Conservation (phyloP, 305 asterid species). For the Solanum hybrid region DNA sequence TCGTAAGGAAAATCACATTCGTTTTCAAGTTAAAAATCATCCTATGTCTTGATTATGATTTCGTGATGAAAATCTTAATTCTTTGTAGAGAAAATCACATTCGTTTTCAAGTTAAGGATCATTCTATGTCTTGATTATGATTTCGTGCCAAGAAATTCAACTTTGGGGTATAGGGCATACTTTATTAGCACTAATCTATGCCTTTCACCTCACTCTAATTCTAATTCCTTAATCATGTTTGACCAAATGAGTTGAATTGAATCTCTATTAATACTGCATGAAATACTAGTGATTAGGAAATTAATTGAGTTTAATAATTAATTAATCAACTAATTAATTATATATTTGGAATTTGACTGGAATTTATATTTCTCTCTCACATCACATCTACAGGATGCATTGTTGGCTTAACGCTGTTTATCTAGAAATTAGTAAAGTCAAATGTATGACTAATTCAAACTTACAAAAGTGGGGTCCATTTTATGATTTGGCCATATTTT, state of each 20-base stretch:
- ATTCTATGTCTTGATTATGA: too few species aligned
- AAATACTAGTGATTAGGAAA: neutral
- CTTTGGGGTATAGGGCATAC: neutral
- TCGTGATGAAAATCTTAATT: too few species aligned
- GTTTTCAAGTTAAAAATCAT: too few species aligned
- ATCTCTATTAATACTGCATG: neutral
- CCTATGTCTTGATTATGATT: too few species aligned
- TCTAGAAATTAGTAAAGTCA: neutral
- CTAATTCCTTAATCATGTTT: neutral
- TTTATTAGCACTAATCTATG: neutral
- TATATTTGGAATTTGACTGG: neutral
- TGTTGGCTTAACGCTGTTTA: neutral
- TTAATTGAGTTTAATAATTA: neutral
- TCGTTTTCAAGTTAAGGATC: too few species aligned
- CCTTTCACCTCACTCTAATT: neutral
- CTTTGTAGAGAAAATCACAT: too few species aligned
- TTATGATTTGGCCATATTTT: neutral
- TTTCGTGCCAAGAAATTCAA: neutral
- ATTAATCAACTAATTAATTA: neutral
- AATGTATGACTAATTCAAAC: conserved; percentile 12
- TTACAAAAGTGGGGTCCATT: neutral
- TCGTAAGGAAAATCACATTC: too few species aligned
- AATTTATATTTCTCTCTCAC: neutral
- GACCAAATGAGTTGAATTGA: neutral
- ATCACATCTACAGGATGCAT: neutral